phyloP scores from a whole-genome alignment of 1,284 basidiomycete species.

The Ceratobasidium sp. region DNA sequence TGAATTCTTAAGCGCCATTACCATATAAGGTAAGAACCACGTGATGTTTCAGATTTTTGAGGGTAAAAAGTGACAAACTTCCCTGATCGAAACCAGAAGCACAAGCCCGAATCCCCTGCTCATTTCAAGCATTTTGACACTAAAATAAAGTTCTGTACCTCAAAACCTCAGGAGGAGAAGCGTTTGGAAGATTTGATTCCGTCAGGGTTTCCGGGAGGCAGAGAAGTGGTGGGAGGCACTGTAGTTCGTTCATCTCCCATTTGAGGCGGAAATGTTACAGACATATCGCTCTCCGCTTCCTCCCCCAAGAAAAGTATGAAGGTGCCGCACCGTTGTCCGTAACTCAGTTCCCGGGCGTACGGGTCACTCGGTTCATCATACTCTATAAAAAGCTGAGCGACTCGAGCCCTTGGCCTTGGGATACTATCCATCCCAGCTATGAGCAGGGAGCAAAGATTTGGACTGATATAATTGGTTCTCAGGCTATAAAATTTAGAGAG shows the following conservation, averaged over 20 bases:
- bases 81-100: not conserved
- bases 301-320: not conserved
- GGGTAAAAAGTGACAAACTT: not conserved
- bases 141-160: not conserved
- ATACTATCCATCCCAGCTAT: not conserved
- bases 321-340: not conserved
- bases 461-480: no score
- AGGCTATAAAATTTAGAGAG: no score
- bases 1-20: not conserved
- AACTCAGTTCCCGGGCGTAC: not conserved
- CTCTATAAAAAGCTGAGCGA: not conserved
- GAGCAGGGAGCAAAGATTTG: no score
- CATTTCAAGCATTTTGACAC: not conserved
- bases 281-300: not conserved
- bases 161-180: not conserved
- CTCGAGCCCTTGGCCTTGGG: not conserved
- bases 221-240: slow-evolving; percentile 7
- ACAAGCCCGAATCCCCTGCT: not conserved
- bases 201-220: not conserved
- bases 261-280: not conserved
- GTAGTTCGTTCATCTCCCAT: not conserved
- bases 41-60: not conserved
- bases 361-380: not conserved
- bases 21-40: not conserved
- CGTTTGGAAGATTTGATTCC: slow-evolving; percentile 1